phyloP scores from a whole-genome alignment of 495 filamentous ascomycete species.

The Hypoxylon lienhwacheense region DNA sequence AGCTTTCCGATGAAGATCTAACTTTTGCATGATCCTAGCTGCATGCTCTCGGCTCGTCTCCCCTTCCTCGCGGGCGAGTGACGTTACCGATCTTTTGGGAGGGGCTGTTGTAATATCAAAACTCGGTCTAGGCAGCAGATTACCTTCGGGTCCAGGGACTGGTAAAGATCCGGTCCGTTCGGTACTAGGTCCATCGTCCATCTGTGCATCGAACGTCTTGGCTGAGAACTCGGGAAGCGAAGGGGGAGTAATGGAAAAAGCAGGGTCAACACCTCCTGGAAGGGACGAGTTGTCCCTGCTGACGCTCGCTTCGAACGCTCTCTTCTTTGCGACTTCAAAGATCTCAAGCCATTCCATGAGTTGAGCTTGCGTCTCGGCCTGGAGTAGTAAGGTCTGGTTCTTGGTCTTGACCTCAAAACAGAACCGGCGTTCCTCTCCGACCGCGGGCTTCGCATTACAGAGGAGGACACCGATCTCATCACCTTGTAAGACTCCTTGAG shows the following conservation, averaged over 20 bases:
- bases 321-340: constrained; percentile 91
- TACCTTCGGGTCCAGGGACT: constrained; percentile 63
- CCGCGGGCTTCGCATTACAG: constrained; percentile 86
- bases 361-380: constrained; percentile 89
- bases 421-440: constrained; percentile 90
- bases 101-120: constrained; percentile 63
- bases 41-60: constrained; percentile 74
- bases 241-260: constrained; percentile 88
- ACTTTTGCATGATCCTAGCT: constrained; percentile 84
- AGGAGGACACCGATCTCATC: constrained; percentile 95
- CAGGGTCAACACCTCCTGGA: constrained; percentile 70
- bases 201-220: constrained; percentile 68
- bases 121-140: constrained; percentile 61
- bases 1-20: constrained; percentile 84
- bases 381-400: constrained; percentile 82
- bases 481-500: constrained; percentile 88
- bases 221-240: constrained; percentile 87
- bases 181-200: constrained; percentile 45
- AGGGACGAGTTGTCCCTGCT: constrained; percentile 59
- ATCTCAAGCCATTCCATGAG: constrained; percentile 88
- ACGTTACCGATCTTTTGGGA: constrained; percentile 52
- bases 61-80: constrained; percentile 57
- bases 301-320: constrained; percentile 76
- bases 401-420: constrained; percentile 99
- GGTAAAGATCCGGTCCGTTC: constrained; percentile 59